Percentiles rank a stretch among this genome's conserved stretches.
These are phyloP conservation scores for Candida silvatica DNA, from an alignment of 805 yeast species.

Conservation along the genomic window DNA sequence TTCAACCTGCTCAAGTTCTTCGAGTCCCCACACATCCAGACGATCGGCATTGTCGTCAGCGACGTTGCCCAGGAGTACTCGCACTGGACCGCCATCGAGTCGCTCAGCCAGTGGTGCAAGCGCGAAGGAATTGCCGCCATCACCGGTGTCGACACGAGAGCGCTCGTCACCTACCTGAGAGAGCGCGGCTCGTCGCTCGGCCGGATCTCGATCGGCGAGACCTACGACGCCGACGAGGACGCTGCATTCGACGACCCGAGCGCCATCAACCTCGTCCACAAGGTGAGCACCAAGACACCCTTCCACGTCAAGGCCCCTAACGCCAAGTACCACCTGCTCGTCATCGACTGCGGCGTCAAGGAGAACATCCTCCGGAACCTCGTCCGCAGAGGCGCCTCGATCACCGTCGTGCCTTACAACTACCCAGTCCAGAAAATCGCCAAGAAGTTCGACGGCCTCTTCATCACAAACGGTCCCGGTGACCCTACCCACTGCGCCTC, in stretches of 20 bases:
- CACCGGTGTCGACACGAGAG: conserved; percentile 96
- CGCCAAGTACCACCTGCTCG: conserved; percentile 71
- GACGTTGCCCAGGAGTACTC: conserved; percentile 93
- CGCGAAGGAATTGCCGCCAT: conserved; percentile 95
- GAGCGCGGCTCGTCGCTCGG: conserved; percentile 96
- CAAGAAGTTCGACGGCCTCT: conserved; percentile 87
- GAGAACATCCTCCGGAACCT: conserved; percentile 93
- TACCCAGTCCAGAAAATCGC: conserved; percentile 90
- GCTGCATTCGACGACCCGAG: conserved; percentile 91
- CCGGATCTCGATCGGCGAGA: conserved; percentile 82
- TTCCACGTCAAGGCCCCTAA: conserved; percentile 71
- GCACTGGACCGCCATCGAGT: conserved; percentile 99
- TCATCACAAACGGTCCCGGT: conserved; percentile 95
- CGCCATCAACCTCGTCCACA: conserved; percentile 78
- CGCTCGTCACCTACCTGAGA: conserved; percentile 84
- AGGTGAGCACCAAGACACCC: conserved; percentile 92
- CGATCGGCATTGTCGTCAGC: conserved; percentile 93
- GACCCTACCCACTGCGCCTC: conserved; percentile 87
- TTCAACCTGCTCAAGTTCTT: conserved; percentile 80
- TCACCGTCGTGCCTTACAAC: conserved; percentile 94
- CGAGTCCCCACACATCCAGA: conserved; percentile 87
- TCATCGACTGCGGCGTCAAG: conserved; percentile 96
- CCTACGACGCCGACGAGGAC: conserved; percentile 85
- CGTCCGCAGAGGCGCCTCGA: conserved; percentile 90
- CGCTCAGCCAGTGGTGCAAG: conserved; percentile 91